Evolutionary conservation across 352 stramenopile genomes (phyloP).

Genomic region (Phytopythium litorale): DNA sequence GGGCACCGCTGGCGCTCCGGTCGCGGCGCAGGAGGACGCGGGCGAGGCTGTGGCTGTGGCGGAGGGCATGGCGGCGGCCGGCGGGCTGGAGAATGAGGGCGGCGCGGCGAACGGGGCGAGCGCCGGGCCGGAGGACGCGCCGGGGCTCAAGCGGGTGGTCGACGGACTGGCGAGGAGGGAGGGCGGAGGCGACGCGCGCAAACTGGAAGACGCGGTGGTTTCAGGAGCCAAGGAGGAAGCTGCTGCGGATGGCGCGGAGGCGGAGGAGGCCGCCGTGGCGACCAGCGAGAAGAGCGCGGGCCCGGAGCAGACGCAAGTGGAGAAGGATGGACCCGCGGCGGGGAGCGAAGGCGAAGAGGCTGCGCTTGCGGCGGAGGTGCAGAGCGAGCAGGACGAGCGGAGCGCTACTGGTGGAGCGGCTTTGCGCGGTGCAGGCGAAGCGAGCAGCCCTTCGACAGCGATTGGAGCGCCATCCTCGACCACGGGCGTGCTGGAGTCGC

Average conservation of each 20-base stretch:
- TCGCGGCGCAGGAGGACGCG: neutral
- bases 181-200: no score
- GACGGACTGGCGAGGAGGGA: neutral
- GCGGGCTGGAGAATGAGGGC: neutral
- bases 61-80: neutral
- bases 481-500: neutral
- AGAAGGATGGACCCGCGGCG: neutral
- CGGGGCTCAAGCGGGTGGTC: neutral
- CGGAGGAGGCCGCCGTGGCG: no score
- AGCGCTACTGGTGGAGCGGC: neutral
- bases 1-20: constrained; percentile 1
- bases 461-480: neutral
- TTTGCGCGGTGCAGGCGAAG: neutral
- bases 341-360: neutral
- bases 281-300: no score
- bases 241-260: neutral
- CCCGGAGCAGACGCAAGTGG: neutral
- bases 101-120: neutral
- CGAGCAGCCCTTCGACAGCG: neutral
- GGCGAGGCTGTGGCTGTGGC: neutral
- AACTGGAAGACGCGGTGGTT: no score
- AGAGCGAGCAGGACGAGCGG: neutral
- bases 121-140: neutral
- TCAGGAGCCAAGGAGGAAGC: no score
- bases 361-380: neutral